Evolutionary conservation across 345 rosid genomes (phyloP), one percentile per base, ranked within the genome.

Genomic region (Camelina hispida): DNA sequence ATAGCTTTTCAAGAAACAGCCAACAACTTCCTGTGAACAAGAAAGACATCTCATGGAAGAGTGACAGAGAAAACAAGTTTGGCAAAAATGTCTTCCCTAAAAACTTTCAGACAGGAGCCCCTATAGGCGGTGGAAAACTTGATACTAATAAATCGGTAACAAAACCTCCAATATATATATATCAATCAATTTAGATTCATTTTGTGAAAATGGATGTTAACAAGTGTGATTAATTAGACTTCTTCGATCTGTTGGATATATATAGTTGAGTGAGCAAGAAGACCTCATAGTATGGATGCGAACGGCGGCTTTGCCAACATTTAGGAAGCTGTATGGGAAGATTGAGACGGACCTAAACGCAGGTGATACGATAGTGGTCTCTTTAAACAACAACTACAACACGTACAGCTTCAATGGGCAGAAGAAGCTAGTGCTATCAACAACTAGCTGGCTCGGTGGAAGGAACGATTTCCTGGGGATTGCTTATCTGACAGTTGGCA

Each of bases 211-310:
- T 62, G 38, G 32, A 55, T 63, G 38, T 40, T 66, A 63, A 58
- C 37, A 71, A 15, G 46, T 23, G 66, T 46, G 1, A 6, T 32
- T 23, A 32, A 32, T 5, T 30, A 62, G 44, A 34, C 10, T 15
- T 64, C 5, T 51, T 51, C n/a, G n/a, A n/a, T n/a, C 42, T 34
- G 77, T 69, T 76, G 38, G 32, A 67, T 81, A 94, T 28, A 28
- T 34, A 34, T 34, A 34, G 97, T 83, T 94, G 85, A 89, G 89
- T 68, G 76, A 90, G 83, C 98, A 94, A 73, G 98, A 94, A 81
- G 89, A 90, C 78, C 97, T 94, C 51, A 90, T 94, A 54, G 98
- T 94, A 25, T 94, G 97, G 98, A 94, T 94, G 98, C 83, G 96
- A 81, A 94, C 98, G 20, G 98, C 98, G 47, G 97, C 98, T 17